phyloP scores from a whole-genome alignment of 495 filamentous ascomycete species.

The Aspergillus saccharolyticus region DNA sequence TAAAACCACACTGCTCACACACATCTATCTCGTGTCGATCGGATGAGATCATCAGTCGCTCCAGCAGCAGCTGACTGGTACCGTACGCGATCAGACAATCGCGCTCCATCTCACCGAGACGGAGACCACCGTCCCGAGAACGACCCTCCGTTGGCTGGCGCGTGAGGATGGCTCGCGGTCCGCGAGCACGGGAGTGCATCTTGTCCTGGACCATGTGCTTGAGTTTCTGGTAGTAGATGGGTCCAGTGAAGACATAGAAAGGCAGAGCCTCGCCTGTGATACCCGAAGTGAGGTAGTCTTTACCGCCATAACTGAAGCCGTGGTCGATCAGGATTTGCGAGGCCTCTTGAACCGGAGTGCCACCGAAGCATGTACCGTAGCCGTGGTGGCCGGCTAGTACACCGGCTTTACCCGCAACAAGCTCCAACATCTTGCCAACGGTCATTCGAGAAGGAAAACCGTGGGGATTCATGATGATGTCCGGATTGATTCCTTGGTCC shows the following conservation, averaged over 20 bases:
- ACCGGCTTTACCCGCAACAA: constrained; percentile 90
- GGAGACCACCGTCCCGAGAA: constrained; percentile 83
- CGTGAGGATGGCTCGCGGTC: constrained; percentile 85
- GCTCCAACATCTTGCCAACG: constrained; percentile 95
- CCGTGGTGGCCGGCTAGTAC: constrained; percentile 75
- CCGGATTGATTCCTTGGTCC: constrained; percentile 81
- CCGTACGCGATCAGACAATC: constrained; percentile 97
- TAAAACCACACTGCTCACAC: constrained; percentile 86
- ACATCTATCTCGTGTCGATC: constrained; percentile 89
- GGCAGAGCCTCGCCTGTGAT: constrained; percentile 92
- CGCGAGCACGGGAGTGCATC: constrained; percentile 93
- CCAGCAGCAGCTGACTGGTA: constrained; percentile 83
- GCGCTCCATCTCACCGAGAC: constrained; percentile 97
- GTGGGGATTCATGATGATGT: constrained; percentile 99
- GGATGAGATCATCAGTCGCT: constrained; percentile 88
- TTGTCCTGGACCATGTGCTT: constrained; percentile 99
- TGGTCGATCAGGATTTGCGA: constrained; percentile 74
- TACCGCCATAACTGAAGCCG: constrained; percentile 93
- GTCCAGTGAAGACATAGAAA: constrained; percentile 96
- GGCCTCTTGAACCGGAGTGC: constrained; percentile 87
- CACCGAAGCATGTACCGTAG: constrained; percentile 94
- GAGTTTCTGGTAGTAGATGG: constrained; percentile 99
- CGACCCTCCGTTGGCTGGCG: constrained; percentile 96
- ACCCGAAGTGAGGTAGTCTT: constrained; percentile 91
- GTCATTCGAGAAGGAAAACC: constrained; percentile 99